These are phyloP conservation scores for Ceratocystis cubensis DNA, from an alignment of 2,329 filamentous ascomycete species.

Conservation along the genomic window DNA sequence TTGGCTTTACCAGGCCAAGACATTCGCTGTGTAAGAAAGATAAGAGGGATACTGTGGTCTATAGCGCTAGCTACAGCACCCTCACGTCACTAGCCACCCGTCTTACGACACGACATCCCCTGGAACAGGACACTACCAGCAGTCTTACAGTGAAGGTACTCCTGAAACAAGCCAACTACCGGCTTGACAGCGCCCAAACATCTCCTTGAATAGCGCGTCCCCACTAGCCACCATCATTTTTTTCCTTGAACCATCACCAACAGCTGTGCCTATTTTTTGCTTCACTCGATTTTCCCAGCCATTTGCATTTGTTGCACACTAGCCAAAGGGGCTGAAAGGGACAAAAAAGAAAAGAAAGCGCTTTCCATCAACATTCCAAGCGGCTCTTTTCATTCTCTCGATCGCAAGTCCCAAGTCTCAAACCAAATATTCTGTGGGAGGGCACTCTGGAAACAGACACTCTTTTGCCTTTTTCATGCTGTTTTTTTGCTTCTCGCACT, in stretches of 20 bases:
- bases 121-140: too few relatives aligned
- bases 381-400: too few relatives aligned
- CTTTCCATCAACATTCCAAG: neutral
- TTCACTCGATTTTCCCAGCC: slow-evolving; percentile 12
- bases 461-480: neutral
- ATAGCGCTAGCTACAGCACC: neutral
- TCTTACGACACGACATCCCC: too few relatives aligned
- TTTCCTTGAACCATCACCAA: neutral
- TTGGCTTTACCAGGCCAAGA: too few relatives aligned
- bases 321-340: neutral
- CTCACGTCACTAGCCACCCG: neutral
- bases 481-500: too few relatives aligned
- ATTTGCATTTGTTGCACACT: slow-evolving; percentile 18
- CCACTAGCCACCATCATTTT: slow-evolving; percentile 8
- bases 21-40: too few relatives aligned
- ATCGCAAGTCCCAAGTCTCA: too few relatives aligned
- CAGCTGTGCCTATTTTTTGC: neutral
- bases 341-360: neutral
- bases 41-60: neutral
- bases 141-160: too few relatives aligned
- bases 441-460: neutral
- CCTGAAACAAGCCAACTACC: neutral
- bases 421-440: neutral
- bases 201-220: neutral
- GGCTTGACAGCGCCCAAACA: neutral